These are phyloP conservation scores for Cubamyces sp. DNA, from an alignment of 768 basidiomycete species.

Conservation along the genomic window DNA sequence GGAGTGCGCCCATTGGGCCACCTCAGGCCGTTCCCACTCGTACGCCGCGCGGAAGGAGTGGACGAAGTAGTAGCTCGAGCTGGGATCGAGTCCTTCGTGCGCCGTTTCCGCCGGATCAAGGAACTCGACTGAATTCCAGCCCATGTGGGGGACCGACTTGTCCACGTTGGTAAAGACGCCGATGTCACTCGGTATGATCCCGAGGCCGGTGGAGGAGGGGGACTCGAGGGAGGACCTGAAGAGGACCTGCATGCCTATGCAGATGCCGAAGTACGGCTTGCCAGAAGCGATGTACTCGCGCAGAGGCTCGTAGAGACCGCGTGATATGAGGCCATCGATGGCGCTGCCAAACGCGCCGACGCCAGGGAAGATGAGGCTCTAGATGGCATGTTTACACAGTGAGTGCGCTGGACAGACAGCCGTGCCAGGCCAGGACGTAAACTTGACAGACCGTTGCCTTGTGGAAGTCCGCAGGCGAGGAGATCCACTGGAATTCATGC, in stretches of 20 bases:
- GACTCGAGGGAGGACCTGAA: slow-evolving; percentile 88
- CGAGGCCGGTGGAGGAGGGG: slow-evolving; percentile 68
- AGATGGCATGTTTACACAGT: slow-evolving; percentile 19
- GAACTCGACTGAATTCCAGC: slow-evolving; percentile 85
- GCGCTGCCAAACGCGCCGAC: slow-evolving; percentile 94
- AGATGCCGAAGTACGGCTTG: slow-evolving; percentile 95
- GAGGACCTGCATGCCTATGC: slow-evolving; percentile 97
- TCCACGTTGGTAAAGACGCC: slow-evolving; percentile 67
- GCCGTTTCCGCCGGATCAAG: slow-evolving; percentile 48
- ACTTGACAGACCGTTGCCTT: slow-evolving; percentile 70
- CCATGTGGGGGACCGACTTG: slow-evolving; percentile 97
- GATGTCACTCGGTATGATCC: slow-evolving; percentile 82
- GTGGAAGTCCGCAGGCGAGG: slow-evolving; percentile 76
- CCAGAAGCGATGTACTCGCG: slow-evolving; percentile 83
- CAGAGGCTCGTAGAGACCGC: slow-evolving; percentile 81
- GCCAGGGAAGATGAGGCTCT: slow-evolving; percentile 97
- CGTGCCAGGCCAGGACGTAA: slow-evolving; percentile 7
- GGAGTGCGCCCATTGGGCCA: slow-evolving; percentile 79
- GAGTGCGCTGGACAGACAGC: slow-evolving; percentile 13
- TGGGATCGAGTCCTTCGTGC: slow-evolving; percentile 51
- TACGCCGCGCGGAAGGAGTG: slow-evolving; percentile 92
- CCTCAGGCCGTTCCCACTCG: slow-evolving; percentile 56
- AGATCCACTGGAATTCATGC: slow-evolving; percentile 88
- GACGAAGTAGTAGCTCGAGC: slow-evolving; percentile 93
- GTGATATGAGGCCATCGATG: slow-evolving; percentile 69